A percentile compares a stretch with the other conserved stretches of the same genome.
Conservation (phyloP, 2,329 filamentous ascomycete genomes). For the Ustulina deusta region DNA sequence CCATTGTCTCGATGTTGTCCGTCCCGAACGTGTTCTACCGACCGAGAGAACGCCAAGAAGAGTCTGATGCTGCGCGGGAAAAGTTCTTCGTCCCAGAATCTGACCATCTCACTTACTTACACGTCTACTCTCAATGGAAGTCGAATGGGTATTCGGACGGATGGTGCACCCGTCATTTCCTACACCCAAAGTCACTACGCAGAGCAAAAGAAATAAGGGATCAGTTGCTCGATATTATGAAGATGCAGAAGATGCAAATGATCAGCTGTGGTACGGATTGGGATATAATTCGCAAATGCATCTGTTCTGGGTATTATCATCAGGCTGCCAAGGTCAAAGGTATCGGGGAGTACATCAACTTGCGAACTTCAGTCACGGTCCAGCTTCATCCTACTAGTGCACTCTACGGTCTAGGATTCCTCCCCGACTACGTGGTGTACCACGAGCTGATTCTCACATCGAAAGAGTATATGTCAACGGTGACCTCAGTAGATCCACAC, state of each 20-base stretch:
- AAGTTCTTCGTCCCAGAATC: conserved; percentile 99
- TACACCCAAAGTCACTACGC: conserved; percentile 93
- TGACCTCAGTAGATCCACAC: conserved; percentile 94
- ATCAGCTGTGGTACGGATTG: conserved; percentile 94
- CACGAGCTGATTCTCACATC: conserved; percentile 97
- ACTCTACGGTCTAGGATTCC: conserved; percentile 90
- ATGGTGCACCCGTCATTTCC: conserved; percentile 93
- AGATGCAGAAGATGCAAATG: conserved; percentile 89
- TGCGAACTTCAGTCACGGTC: conserved; percentile 92
- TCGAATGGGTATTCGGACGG: conserved; percentile 88
- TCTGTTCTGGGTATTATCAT: conserved; percentile 98
- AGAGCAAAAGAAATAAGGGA: conserved; percentile 94
- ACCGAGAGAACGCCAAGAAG: conserved; percentile 95
- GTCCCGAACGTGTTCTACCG: conserved; percentile 97
- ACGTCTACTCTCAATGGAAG: conserved; percentile 97
- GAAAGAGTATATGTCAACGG: conserved; percentile 98
- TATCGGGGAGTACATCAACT: conserved; percentile 96
- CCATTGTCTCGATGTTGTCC: conserved; percentile 97
- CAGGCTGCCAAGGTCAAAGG: conserved; percentile 97
- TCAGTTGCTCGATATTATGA: conserved; percentile 94
- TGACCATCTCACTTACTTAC: conserved; percentile 93
- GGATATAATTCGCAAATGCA: conserved; percentile 95
- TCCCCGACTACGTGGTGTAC: conserved; percentile 97
- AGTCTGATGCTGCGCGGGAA: conserved; percentile 93
- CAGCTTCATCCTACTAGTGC: conserved; percentile 95